Evolutionary conservation across 225 moss, liverwort and hornwort species (phyloP).

Genomic region (Pseudoscleropodium purum): DNA sequence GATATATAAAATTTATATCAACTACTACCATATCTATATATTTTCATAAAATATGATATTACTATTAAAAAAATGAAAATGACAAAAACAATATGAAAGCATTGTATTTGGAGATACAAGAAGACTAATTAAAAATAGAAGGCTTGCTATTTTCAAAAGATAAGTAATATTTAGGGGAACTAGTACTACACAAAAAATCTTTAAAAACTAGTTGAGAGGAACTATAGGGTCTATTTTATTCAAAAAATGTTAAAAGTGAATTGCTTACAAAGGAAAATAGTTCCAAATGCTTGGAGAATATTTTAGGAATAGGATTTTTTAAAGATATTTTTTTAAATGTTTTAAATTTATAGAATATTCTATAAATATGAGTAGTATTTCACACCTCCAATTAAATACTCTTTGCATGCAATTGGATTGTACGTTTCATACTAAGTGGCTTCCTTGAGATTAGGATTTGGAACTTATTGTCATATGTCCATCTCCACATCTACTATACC

Average conservation of each 20-base stretch:
- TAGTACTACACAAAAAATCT: background rate
- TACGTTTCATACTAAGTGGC: background rate
- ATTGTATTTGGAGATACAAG: background rate
- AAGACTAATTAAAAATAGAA: no score
- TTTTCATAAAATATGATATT: background rate
- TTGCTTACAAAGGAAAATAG: background rate
- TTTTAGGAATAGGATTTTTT: background rate
- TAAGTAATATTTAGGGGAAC: background rate
- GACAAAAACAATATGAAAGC: background rate
- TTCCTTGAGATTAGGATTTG: fast-evolving
- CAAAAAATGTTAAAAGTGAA: background rate
- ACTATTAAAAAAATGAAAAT: background rate
- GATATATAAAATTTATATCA: background rate
- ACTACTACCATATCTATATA: background rate
- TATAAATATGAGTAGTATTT: background rate
- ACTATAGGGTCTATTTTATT: background rate
- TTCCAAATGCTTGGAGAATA: background rate
- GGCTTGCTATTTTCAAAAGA: background rate
- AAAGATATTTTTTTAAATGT: background rate
- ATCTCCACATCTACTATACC: background rate
- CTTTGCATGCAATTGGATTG: fast-evolving
- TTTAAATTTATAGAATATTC: background rate
- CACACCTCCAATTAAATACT: background rate
- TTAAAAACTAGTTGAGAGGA: background rate
- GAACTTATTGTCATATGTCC: background rate